Conservation (phyloP, 495 filamentous ascomycete species). For the Penicillium canariense region DNA sequence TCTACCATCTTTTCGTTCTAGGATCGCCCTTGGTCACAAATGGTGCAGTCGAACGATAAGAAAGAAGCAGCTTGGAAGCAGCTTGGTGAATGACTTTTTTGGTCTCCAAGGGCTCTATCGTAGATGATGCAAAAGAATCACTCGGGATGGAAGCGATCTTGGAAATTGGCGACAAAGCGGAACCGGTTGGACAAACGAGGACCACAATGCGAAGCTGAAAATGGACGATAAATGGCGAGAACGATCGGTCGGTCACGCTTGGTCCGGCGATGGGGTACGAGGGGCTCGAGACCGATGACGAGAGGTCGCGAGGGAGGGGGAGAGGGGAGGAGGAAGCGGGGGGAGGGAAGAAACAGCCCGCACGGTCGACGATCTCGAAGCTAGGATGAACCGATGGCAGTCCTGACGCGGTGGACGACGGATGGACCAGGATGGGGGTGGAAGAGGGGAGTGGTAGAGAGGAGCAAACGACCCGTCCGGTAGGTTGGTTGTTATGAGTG, state of each 20-base stretch:
- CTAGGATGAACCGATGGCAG: not conserved
- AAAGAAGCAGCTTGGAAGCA: conserved; percentile 8
- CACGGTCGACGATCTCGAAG: conserved; percentile 8
- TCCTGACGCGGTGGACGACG: conserved; percentile 10
- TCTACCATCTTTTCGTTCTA: conserved; percentile 83
- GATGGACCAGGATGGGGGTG: conserved; percentile 13
- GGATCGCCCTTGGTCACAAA: conserved; percentile 30
- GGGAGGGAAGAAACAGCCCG: conserved; percentile 10
- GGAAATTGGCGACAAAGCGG: conserved; percentile 8
- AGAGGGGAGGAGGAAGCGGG: conserved; percentile 5
- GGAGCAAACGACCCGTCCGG: conserved; percentile 25
- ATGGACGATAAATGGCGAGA: conserved; percentile 5
- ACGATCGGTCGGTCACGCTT: conserved; percentile 11
- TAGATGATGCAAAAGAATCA: conserved; percentile 10
- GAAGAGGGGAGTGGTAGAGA: conserved; percentile 24
- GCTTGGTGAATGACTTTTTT: not conserved
- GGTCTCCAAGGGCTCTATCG: conserved; percentile 21
- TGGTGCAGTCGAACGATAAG: conserved; percentile 11
- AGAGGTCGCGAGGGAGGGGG: conserved; percentile 20
- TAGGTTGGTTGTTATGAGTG: conserved; percentile 26
- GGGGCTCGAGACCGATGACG: conserved; percentile 18
- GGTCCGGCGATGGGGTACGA: conserved; percentile 19
- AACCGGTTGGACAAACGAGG: conserved; percentile 20
- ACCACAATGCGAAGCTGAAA: conserved; percentile 3
- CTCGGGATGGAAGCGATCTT: conserved; percentile 1